A percentile compares a stretch with the other conserved stretches of the same genome.
These are phyloP conservation scores for Sporothrix brasiliensis DNA, from an alignment of 2,329 filamentous ascomycete species.

Conservation along the genomic window DNA sequence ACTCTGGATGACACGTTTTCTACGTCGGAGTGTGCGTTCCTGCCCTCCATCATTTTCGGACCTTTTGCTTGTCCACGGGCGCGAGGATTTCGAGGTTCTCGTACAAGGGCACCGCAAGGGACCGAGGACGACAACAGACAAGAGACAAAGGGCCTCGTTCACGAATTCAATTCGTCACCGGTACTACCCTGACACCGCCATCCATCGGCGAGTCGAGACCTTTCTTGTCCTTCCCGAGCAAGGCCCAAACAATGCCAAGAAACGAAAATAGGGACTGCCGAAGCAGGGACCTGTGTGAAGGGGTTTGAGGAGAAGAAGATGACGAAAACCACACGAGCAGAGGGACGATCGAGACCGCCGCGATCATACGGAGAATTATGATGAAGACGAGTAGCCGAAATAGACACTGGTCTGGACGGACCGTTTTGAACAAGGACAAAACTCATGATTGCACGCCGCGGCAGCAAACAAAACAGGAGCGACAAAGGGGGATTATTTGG, in stretches of 20 bases:
- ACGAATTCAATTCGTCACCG: not conserved
- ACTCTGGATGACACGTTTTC: conserved; percentile 22
- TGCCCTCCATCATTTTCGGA: conserved; percentile 18
- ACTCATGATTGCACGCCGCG: not conserved
- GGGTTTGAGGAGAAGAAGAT: not conserved
- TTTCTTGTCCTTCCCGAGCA: not conserved
- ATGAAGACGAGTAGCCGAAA: not conserved
- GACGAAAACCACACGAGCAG: not conserved
- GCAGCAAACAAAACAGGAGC: not conserved
- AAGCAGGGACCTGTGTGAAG: conserved; percentile 1
- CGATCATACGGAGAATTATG: conserved; percentile 16
- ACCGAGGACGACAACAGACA: not conserved
- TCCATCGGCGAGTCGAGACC: conserved; percentile 1
- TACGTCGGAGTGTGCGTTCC: not conserved
- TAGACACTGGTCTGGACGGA: not conserved
- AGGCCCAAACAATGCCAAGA: conserved; percentile 34
- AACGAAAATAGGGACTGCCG: conserved; percentile 5
- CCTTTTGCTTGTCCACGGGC: conserved; percentile 14
- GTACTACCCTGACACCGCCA: not conserved
- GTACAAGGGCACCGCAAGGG: not conserved
- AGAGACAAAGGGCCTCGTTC: not conserved
- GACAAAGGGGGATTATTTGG: conserved; percentile 26
- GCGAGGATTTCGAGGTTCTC: not conserved
- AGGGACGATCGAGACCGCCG: conserved; percentile 5
- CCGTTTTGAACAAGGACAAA: not conserved